A percentile compares a stretch with the other conserved stretches of the same genome.
phyloP scores from a whole-genome alignment of 192 early-diverging fungal species.

The Coemansia furcata region DNA sequence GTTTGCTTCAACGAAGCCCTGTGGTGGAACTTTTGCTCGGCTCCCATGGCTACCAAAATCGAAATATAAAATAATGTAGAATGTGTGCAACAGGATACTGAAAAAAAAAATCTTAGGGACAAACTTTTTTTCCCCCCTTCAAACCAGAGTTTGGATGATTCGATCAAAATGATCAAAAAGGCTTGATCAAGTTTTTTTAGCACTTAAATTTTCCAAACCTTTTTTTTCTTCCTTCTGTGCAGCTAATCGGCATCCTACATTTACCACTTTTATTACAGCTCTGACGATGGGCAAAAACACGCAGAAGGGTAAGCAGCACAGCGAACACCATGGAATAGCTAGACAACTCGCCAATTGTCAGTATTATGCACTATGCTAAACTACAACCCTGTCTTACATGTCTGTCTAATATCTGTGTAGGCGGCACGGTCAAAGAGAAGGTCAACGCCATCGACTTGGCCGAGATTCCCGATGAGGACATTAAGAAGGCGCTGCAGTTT shows the following conservation, averaged over 20 bases:
- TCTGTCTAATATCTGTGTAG: background rate
- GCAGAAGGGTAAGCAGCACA: slow-evolving; percentile 9
- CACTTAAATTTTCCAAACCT: slow-evolving; percentile 3
- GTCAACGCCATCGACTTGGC: slow-evolving; percentile 31
- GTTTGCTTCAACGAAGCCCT: too few relatives aligned
- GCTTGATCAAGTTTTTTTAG: slow-evolving; percentile 5
- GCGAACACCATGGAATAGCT: background rate
- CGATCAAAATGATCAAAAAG: slow-evolving; percentile 3
- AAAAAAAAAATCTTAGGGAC: slow-evolving; percentile 9
- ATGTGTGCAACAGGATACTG: background rate
- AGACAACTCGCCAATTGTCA: background rate
- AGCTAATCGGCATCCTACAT: background rate
- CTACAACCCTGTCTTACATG: background rate
- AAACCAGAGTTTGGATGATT: background rate
- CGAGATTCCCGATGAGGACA: slow-evolving; percentile 42
- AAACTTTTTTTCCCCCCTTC: background rate
- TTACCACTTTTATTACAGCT: background rate
- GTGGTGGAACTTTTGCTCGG: too few relatives aligned
- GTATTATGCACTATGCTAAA: background rate
- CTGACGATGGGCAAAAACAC: slow-evolving; percentile 9
- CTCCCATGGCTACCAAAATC: background rate
- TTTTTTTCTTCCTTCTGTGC: background rate
- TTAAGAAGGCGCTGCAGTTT: slow-evolving; percentile 86
- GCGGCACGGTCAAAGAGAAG: slow-evolving; percentile 16
- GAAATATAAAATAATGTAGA: background rate